Evolutionary conservation across 1,284 basidiomycete species (phyloP), one percentile per base, ranked within the genome.

Genomic region (Heterobasidion occidentale): DNA sequence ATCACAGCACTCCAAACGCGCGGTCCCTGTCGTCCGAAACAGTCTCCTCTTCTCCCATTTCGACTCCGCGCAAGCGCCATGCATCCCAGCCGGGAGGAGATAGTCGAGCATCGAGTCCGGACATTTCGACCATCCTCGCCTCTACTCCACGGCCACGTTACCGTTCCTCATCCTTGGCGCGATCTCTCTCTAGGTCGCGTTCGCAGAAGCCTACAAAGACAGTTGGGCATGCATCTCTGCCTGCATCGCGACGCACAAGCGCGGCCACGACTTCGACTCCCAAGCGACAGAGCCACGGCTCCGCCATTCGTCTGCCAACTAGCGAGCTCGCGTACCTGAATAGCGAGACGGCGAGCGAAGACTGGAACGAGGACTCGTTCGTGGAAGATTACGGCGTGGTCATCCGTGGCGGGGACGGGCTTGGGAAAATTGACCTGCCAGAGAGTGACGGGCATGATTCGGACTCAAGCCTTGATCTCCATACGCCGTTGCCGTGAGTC

Each of bases 401-500:
- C 9, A 51, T 62, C 54, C 15, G 15, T 61, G 44, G 67, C 64
- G 27, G 27, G 17, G 42, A 45, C 17, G 42, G 42, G 42, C 14
- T 14, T 45, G 42, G 42, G 17, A 17, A 45, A 14, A 17, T 12
- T 12, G 58, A 73, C 48, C 76, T 77, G 12, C 75, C 72, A 20
- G 71, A 64, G 7, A 77, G 69, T 5, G 78, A 73, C 44, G 79
- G 74, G 46, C 79, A 77, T 17, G 86, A 88, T 68, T 89, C 27
- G 27, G 27, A 27, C 5, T 27, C 86, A 27, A 85, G 83, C 66
- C 67, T 91, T 51, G 88, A 91, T 70, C 63, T 91, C 47, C 85
- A 88, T 61, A 91, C 88, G 0, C 87, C 88, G 0, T 66, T 91
- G 11, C 86, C 89, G 86, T 89, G 65, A 70, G 87, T 83, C 4